Conservation (phyloP, 2,329 filamentous ascomycete species). For the Trichoderma sp. region DNA sequence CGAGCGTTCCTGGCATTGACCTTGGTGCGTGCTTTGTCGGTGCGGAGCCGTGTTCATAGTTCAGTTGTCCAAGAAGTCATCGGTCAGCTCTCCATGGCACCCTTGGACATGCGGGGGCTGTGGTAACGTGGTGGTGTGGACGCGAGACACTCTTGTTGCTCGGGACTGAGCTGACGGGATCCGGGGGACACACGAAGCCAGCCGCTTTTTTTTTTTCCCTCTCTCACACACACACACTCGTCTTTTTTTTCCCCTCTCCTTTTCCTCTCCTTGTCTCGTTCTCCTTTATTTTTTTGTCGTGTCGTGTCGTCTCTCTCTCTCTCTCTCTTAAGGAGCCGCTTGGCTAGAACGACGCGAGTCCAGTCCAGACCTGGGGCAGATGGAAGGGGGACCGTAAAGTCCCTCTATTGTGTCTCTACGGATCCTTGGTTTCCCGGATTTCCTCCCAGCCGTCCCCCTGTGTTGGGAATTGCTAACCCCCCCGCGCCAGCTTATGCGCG, state of each 20-base stretch:
- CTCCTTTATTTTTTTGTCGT: not conserved
- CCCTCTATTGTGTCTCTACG: constrained; percentile 15
- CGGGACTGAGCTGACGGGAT: not conserved
- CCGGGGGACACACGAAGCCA: not conserved
- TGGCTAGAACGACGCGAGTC: not conserved
- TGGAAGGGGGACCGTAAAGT: constrained; percentile 9
- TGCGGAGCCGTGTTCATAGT: constrained; percentile 19
- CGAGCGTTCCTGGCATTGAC: constrained; percentile 11
- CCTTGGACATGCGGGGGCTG: constrained; percentile 10
- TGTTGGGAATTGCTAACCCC: not conserved
- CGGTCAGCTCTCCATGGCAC: constrained; percentile 21
- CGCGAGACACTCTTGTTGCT: not conserved
- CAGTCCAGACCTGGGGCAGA: not conserved
- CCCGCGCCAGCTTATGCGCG: constrained; percentile 12
- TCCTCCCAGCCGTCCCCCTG: not conserved
- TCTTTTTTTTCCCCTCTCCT: not conserved
- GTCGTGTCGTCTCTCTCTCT: too few relatives aligned
- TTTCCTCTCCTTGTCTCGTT: not conserved
- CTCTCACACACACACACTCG: not conserved
- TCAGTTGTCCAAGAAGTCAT: constrained; percentile 15
- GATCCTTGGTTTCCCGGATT: not conserved
- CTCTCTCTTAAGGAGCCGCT: not conserved
- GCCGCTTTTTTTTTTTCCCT: not conserved
- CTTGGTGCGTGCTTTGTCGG: constrained; percentile 9
- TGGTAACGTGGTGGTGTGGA: not conserved